A percentile compares a stretch with the other conserved stretches of the same genome.
phyloP scores from a whole-genome alignment of 192 early-diverging fungal species.

The Podila epigama region DNA sequence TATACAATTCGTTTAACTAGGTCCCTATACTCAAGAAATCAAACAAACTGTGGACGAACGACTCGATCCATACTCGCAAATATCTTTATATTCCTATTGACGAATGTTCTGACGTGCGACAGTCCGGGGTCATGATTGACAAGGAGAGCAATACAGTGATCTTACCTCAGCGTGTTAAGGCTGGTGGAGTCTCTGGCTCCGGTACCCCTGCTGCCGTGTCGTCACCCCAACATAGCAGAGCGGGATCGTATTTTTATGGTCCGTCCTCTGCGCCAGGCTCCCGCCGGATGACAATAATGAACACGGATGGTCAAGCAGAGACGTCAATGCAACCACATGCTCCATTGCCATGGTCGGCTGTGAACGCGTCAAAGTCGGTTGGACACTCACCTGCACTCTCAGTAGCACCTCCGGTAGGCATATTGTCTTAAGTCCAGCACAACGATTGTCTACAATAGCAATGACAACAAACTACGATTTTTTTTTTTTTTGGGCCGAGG shows the following conservation, averaged over 20 bases:
- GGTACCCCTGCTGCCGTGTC: too few species aligned
- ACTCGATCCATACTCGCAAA: slow-evolving; percentile 59
- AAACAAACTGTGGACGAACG: slow-evolving; percentile 61
- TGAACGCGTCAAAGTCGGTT: too few species aligned
- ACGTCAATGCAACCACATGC: background rate
- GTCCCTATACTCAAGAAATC: slow-evolving; percentile 50
- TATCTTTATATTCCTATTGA: slow-evolving; percentile 59
- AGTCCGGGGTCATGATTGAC: slow-evolving; percentile 25
- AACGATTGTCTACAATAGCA: too few species aligned
- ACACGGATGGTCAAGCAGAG: background rate
- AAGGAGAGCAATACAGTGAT: slow-evolving; percentile 23
- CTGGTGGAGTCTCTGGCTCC: background rate
- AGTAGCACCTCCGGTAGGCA: too few species aligned
- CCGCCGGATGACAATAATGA: background rate
- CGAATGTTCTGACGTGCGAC: slow-evolving; percentile 32
- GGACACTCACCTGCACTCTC: too few species aligned
- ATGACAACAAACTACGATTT: too few species aligned
- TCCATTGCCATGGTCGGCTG: background rate
- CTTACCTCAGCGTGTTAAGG: slow-evolving; percentile 20
- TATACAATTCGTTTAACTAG: slow-evolving; percentile 15
- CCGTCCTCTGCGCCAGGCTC: background rate
- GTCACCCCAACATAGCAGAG: background rate
- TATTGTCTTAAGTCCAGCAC: too few species aligned
- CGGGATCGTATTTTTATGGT: background rate
- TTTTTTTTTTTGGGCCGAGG: too few species aligned